A percentile compares a stretch with the other conserved stretches of the same genome.
phyloP scores from a whole-genome alignment of 179 eudicot genomes.

The Spergularia azorica region DNA sequence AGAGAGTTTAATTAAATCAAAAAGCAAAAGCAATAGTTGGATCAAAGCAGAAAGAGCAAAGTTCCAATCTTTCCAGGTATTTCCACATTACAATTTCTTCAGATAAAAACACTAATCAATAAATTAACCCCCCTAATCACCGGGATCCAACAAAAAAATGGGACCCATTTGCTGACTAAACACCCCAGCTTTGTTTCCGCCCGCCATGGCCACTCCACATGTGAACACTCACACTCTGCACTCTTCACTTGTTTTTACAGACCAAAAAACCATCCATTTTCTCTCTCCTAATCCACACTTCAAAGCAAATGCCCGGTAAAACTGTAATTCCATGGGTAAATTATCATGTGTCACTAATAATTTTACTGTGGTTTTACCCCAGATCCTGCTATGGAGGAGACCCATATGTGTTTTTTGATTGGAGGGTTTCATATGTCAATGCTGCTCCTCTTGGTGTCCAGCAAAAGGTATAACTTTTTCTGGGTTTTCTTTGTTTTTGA shows the following conservation, averaged over 20 bases:
- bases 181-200: neutral
- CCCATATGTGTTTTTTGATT: constrained; percentile 72
- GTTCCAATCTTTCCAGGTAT: too few species aligned
- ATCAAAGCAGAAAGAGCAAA: too few species aligned
- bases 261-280: neutral
- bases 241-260: neutral
- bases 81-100: too few species aligned
- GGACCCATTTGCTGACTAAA: constrained; percentile 24
- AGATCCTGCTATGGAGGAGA: constrained; percentile 49
- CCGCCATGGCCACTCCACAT: constrained; percentile 27
- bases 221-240: constrained; percentile 23
- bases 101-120: too few species aligned
- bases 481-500: constrained; percentile 8
- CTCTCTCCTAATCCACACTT: constrained; percentile 7
- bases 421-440: constrained; percentile 69
- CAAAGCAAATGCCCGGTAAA: constrained; percentile 21
- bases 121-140: neutral
- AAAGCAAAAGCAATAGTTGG: too few species aligned
- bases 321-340: constrained; percentile 10
- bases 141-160: neutral
- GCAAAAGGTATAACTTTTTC: constrained; percentile 51
- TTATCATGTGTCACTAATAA: constrained; percentile 6
- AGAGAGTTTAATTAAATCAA: too few species aligned
- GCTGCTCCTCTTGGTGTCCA: constrained; percentile 73
- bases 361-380: constrained; percentile 10